These are phyloP conservation scores for Aspergillus persii DNA, from an alignment of 2,329 filamentous ascomycete species.

Conservation along the genomic window DNA sequence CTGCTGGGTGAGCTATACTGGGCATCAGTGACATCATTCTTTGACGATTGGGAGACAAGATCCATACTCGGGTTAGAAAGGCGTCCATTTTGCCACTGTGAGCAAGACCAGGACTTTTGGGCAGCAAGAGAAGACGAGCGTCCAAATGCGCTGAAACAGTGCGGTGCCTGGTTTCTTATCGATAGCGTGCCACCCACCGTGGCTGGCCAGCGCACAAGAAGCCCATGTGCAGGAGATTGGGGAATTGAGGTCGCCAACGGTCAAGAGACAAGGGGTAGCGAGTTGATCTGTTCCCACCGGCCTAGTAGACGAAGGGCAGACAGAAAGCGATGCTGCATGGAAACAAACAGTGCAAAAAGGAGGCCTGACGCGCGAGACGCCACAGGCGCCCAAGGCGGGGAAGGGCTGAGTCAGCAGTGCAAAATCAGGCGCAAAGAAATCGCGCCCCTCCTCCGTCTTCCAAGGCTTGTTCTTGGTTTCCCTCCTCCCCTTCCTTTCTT, in stretches of 20 bases:
- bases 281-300: background rate
- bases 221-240: background rate
- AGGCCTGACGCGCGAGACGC: conserved; percentile 11
- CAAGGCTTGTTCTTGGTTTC: background rate
- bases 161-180: conserved; percentile 16
- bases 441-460: conserved; percentile 24
- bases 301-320: background rate
- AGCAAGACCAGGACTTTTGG: background rate
- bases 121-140: background rate
- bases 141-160: background rate
- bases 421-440: conserved; percentile 23
- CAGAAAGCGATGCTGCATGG: background rate
- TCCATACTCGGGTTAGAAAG: conserved; percentile 57
- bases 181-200: conserved; percentile 21
- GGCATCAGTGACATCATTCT: conserved; percentile 9
- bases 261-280: background rate
- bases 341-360: conserved; percentile 13
- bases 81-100: conserved; percentile 63
- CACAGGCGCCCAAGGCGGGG: conserved; percentile 12
- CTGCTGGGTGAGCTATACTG: conserved; percentile 63
- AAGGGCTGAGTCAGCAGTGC: conserved; percentile 31
- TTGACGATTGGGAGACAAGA: background rate
- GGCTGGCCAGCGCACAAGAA: conserved; percentile 4
- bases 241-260: background rate
- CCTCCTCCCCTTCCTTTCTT: conserved; percentile 3